Evolutionary conservation across 179 eudicot species (phyloP), one percentile per base, ranked within the genome.

Genomic region (Camellia oleifera): DNA sequence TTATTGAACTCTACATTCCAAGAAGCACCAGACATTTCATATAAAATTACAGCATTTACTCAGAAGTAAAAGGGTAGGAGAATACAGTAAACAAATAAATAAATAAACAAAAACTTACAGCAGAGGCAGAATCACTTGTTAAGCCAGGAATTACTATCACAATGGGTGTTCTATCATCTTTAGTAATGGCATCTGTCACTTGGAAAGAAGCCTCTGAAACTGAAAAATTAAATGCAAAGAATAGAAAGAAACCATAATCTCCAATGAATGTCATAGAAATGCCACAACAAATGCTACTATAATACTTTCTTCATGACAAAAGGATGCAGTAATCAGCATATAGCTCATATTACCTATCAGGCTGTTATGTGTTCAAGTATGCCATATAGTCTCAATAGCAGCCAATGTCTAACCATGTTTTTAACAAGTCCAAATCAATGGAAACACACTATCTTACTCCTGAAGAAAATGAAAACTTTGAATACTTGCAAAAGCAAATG

Each of bases 141-240:
- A 96, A 85, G 69, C 99, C 99, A 62, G 99, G 99, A 82, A 96
- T 79, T 77, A 94, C 90, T 72, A 96, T 72, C 80, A 90, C 84
- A 77, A 92, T 86, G 40, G 99, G 98, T 50, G 85, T 85, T 60
- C 57, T 84, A 82, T 86, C 92, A 83, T 86, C 90, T 74, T 71
- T 44, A 62, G 75, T 2, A 75, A 53, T 68, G 63, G 48, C 69
- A 60, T 61, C 80, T 62, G 79, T 79, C 46, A 68, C 79, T 81
- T 79, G 81, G 58, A 68, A 68, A 62, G 74, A 54, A 61, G 79
- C 79, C 26, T 75, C 74, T 57, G 82, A 58, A 78, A 72, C 87
- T 86, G 56, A 54, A 77, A 52, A 26, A 48, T 53, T n/a, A 77
- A 69, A 60, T 46, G 32, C 53, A 80, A 77, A 50, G 18, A 50